Conservation (phyloP, 352 stramenopile genomes). For the Phytophthora gonapodyides region DNA sequence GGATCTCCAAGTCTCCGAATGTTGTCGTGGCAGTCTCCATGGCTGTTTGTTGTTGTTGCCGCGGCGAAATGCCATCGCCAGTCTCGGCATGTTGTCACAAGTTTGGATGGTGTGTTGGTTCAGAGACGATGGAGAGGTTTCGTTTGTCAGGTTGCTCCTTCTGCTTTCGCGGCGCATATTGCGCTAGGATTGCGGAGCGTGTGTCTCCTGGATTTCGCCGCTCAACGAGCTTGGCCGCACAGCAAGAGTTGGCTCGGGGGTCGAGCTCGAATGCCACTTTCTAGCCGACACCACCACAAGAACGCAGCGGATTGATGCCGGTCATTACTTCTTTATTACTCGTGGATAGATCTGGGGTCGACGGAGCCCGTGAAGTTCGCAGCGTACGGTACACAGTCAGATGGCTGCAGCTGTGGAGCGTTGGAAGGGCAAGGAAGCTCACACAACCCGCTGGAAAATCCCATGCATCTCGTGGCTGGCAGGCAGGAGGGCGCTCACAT, state of each 20-base stretch:
- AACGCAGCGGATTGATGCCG: constrained; percentile 18
- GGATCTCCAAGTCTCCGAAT: background rate
- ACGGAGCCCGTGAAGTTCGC: background rate
- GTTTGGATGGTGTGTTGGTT: constrained; percentile 4
- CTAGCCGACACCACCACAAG: constrained; percentile 1
- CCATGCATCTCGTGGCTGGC: constrained; percentile 9
- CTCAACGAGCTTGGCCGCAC: background rate
- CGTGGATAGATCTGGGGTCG: constrained; percentile 6
- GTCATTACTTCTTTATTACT: constrained; percentile 15
- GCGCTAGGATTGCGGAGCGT: constrained; percentile 4
- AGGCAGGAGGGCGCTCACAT: constrained; percentile 11
- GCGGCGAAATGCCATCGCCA: no score
- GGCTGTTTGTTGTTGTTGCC: background rate
- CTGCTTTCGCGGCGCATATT: constrained; percentile 17
- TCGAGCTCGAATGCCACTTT: constrained; percentile 7
- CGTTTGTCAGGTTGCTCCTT: background rate
- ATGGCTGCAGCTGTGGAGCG: constrained; percentile 12
- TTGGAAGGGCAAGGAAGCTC: constrained; percentile 17
- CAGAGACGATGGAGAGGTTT: constrained; percentile 3
- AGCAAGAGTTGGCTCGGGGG: constrained; percentile 1
- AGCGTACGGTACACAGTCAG: background rate
- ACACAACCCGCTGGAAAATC: constrained; percentile 35
- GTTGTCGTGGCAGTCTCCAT: background rate
- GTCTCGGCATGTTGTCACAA: constrained; percentile 18
- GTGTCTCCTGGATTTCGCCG: constrained; percentile 8